Evolutionary conservation across 768 basidiomycete genomes (phyloP).

Genomic region (Termitomyces sp.): DNA sequence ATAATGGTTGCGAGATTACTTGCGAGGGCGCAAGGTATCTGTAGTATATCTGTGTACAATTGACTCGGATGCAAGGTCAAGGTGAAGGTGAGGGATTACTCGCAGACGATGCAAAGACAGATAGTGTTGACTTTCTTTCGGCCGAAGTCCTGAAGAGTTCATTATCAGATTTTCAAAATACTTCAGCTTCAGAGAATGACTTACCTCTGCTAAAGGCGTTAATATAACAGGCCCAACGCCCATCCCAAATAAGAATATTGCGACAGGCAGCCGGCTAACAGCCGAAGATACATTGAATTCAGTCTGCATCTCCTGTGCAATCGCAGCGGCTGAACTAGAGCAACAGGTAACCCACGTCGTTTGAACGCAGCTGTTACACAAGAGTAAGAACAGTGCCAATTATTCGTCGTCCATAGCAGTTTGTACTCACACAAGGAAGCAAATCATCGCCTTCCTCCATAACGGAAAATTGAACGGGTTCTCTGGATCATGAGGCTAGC

Average conservation of each 20-base stretch:
- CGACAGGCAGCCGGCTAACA: conserved; percentile 18
- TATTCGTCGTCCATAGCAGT: not conserved
- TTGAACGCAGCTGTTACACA: conserved; percentile 13
- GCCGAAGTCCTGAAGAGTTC: conserved; percentile 16
- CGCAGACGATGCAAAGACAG: conserved; percentile 18
- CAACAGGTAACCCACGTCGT: conserved; percentile 16
- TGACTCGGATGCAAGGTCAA: conserved; percentile 13
- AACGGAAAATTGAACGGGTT: conserved; percentile 20
- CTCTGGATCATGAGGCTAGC: conserved; percentile 15
- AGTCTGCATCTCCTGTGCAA: conserved; percentile 13
- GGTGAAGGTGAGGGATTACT: conserved; percentile 1
- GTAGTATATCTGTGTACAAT: conserved; percentile 16
- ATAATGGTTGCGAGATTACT: conserved; percentile 13
- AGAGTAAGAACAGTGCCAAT: not conserved
- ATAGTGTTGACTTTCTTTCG: conserved; percentile 17
- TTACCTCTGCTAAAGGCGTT: conserved; percentile 19
- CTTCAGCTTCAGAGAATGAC: no score
- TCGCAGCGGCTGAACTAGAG: conserved; percentile 15
- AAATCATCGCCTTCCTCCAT: conserved; percentile 18
- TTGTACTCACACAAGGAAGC: conserved; percentile 12
- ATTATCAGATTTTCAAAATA: not conserved
- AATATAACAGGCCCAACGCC: conserved; percentile 18
- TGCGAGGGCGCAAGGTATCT: conserved; percentile 20
- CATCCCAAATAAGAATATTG: conserved; percentile 18
- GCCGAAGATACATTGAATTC: conserved; percentile 13